These are phyloP conservation scores for Ceratocystis alfenasii DNA, from an alignment of 2,329 filamentous ascomycete genomes.

Conservation along the genomic window DNA sequence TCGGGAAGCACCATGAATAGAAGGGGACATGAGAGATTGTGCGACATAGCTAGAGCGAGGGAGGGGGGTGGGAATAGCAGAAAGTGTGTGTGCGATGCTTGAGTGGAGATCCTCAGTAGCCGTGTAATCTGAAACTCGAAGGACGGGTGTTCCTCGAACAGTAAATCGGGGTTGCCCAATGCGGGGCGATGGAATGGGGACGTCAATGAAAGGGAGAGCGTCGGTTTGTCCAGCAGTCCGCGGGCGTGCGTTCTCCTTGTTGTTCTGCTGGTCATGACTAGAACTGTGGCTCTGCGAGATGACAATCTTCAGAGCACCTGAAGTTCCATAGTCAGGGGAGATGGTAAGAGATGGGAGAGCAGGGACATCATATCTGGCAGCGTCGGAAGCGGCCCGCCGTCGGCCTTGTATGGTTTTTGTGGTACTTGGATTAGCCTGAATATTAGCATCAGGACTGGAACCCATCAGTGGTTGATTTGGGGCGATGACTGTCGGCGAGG, in stretches of 20 bases:
- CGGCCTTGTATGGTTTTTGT: slow-evolving; percentile 28
- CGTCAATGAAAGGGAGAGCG: slow-evolving; percentile 43
- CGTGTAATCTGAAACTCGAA: slow-evolving; percentile 70
- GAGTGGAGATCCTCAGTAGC: slow-evolving; percentile 51
- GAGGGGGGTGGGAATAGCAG: slow-evolving; percentile 12
- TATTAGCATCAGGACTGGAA: neutral
- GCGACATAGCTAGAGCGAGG: slow-evolving; percentile 16
- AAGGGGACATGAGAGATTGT: slow-evolving; percentile 13
- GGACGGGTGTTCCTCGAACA: slow-evolving; percentile 57
- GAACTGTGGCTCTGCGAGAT: slow-evolving; percentile 48
- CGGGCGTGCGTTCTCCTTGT: neutral
- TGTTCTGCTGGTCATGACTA: neutral
- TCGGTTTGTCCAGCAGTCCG: slow-evolving; percentile 43
- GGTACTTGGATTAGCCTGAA: neutral
- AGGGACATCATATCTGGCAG: slow-evolving; percentile 52
- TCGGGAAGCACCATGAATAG: slow-evolving; percentile 17
- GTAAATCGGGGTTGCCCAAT: slow-evolving; percentile 75
- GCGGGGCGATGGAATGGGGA: slow-evolving; percentile 73
- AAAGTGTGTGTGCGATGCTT: slow-evolving; percentile 12
- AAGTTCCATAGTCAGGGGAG: slow-evolving; percentile 37
- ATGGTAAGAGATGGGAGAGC: slow-evolving; percentile 33
- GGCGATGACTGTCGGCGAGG: neutral
- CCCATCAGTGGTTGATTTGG: neutral
- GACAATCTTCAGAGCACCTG: slow-evolving; percentile 64
- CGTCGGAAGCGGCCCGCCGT: slow-evolving; percentile 62